phyloP scores from a whole-genome alignment of 441 rosid species.

The Gossypium schwendimanii region DNA sequence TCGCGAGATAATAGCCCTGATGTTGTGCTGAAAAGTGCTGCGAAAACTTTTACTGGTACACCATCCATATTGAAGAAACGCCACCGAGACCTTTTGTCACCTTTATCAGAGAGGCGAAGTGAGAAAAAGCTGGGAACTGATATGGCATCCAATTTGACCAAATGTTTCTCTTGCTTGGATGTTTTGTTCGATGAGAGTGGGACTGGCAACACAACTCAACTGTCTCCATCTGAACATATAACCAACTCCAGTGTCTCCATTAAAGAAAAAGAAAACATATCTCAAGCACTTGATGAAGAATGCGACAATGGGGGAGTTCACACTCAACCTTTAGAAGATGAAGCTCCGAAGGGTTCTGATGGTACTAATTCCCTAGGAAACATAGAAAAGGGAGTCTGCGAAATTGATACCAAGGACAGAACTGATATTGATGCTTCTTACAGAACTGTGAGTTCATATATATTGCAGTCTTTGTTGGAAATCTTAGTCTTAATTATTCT shows the following conservation, averaged over 20 bases:
- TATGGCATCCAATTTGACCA: constrained; percentile 51
- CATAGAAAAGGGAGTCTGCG: constrained; percentile 20
- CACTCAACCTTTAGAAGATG: constrained; percentile 19
- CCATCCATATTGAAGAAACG: constrained; percentile 92
- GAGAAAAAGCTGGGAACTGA: constrained; percentile 70
- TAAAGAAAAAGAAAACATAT: constrained; percentile 55
- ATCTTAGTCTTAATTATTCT: neutral
- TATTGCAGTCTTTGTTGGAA: neutral
- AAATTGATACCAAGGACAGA: constrained; percentile 25
- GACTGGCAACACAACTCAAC: constrained; percentile 23
- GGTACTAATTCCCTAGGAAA: constrained; percentile 23
- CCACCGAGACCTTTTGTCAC: constrained; percentile 74
- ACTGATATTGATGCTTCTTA: constrained; percentile 25
- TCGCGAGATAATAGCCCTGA: constrained; percentile 64
- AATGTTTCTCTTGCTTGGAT: constrained; percentile 76
- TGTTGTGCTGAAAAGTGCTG: constrained; percentile 67
- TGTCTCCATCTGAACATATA: constrained; percentile 33
- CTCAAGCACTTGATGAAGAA: constrained; percentile 30
- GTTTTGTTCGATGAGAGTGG: constrained; percentile 53
- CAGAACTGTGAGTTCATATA: constrained; percentile 38
- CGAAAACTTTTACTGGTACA: constrained; percentile 61
- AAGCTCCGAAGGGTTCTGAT: constrained; percentile 26
- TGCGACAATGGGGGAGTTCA: constrained; percentile 20
- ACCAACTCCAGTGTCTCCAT: constrained; percentile 22
- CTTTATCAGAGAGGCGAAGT: constrained; percentile 72